Base-by-base conservation (phyloP, 192 early-diverging fungal species). In the Polychytrium aggregatum region DNA sequence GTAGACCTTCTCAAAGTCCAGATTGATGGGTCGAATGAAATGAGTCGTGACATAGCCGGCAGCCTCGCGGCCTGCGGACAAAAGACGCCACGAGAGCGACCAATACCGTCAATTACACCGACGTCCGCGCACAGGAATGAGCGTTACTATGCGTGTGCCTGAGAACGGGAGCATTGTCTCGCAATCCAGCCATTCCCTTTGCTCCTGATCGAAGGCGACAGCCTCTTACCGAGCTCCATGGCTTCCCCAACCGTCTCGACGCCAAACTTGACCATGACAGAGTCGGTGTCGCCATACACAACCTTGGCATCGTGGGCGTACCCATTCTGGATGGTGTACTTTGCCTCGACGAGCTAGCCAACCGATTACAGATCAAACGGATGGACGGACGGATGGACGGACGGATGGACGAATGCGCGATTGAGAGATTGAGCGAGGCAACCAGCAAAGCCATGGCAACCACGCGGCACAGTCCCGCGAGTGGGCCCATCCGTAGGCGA, bases 1-100 rank as follows among this genome's bases (percentile, higher is more conserved):
- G 45, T 98, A 97, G n/a, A 95, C 90, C 58, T 98, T 98, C 59
- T 98, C 92, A 53, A 98, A 98, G 59, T 98, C 94, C n/a, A 98
- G 70, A 56, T 95, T 95, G 68, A 98, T 98, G 1, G 92, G 95
- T 13, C 70, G 76, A 20, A 88, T 62, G 55, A 98, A 98, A 51
- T 85, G 72, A 20, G 53, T 64, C 6, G 95, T 93, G 1, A 98
- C 91, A 61, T 73, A 66, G 16, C 79, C 72, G 2, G 95, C 91
- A 2, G 90, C 95, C 52, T 90, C 82, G 31, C 68, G 64, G 0
- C 82, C 82, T 77, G 34, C 22, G 41, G 18, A 44, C 14, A 0
- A n/a, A n/a, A n/a, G n/a, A n/a, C n/a, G n/a, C n/a, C n/a, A n/a
- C n/a, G n/a, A n/a, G n/a, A n/a, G n/a, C n/a, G n/a, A n/a, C n/a